Evolutionary conservation across 2,329 filamentous ascomycete genomes (phyloP).

Genomic region (Colletotrichum godetiae): DNA sequence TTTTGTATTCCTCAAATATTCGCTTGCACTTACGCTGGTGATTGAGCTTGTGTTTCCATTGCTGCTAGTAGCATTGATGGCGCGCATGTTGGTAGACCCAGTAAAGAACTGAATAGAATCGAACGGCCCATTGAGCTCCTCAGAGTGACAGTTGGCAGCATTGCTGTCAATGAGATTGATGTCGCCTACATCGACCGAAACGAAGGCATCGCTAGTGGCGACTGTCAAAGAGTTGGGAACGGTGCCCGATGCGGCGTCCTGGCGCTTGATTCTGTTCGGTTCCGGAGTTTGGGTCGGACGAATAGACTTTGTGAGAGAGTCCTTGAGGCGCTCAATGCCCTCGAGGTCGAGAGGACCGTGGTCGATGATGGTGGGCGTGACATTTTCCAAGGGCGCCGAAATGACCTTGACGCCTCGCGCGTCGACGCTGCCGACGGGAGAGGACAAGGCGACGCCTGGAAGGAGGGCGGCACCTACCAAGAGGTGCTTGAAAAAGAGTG

Average conservation of each 20-base stretch:
- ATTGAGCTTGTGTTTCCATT: conserved; percentile 17
- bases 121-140: conserved; percentile 15
- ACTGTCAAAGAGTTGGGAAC: neutral
- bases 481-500: neutral
- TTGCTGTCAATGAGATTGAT: neutral
- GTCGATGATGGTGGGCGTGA: neutral
- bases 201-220: neutral
- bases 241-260: neutral
- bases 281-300: neutral
- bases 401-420: neutral
- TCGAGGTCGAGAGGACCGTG: conserved; percentile 16
- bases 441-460: neutral
- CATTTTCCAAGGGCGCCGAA: neutral
- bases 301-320: neutral
- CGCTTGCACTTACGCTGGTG: neutral
- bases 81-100: conserved; percentile 19
- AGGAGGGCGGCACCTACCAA: neutral
- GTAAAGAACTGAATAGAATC: conserved; percentile 19
- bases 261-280: conserved; percentile 4
- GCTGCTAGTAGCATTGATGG: conserved; percentile 9
- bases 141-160: conserved; percentile 5
- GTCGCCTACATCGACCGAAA: conserved; percentile 22
- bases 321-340: conserved; percentile 2
- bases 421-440: neutral
- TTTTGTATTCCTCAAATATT: neutral